Base-by-base conservation (phyloP, 768 basidiomycete genomes). In the Agaricus blazei region DNA sequence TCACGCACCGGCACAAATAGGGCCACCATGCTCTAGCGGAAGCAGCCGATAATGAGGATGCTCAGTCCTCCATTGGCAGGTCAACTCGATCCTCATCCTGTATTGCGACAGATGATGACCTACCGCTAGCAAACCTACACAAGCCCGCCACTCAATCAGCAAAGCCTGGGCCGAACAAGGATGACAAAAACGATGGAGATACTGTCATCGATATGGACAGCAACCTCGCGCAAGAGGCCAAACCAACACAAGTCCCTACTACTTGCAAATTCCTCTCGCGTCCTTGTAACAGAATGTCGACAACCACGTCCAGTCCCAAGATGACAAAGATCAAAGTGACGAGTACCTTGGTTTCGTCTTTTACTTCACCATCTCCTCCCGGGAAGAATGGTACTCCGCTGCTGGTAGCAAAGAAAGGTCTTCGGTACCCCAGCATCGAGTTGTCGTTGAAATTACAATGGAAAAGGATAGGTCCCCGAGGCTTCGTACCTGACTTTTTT, bases 1-100 rank as follows among this genome's bases (percentile, higher is more conserved):
- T 48, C 24, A 31, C 64, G 41, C 62, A 60, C 63, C 51, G 64
- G 27, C 63, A 67, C 34, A 2, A 52, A 48, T 27, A 72, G 72
- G 54, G 71, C 23, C 62, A 62, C 7, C 65, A 70, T 19, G 31
- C 53, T 26, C 37, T 42, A 45, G 55, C 51, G 36, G 59, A 59
- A 28, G 58, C 49, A 47, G 55, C 55, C 38, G 58, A 52, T 37
- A 46, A 56, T 14, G 51, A 56, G 14, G 58, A 56, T 37, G 19
- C 40, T 27, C 55, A 53, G 19, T 59, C 58, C 19, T 52, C 55
- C 23, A 41, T 34, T 5, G 48, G 44, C 46, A 41, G 51, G 28
- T 52, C 48, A 29, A 50, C 26, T 11, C 28, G 24, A 9, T 51
- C 56, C 34, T 41, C 58, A 29, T 54, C 49, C 43, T 51, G 23